Conservation (phyloP, 129 eudicot species). For the Helianthus tuberosus region DNA sequence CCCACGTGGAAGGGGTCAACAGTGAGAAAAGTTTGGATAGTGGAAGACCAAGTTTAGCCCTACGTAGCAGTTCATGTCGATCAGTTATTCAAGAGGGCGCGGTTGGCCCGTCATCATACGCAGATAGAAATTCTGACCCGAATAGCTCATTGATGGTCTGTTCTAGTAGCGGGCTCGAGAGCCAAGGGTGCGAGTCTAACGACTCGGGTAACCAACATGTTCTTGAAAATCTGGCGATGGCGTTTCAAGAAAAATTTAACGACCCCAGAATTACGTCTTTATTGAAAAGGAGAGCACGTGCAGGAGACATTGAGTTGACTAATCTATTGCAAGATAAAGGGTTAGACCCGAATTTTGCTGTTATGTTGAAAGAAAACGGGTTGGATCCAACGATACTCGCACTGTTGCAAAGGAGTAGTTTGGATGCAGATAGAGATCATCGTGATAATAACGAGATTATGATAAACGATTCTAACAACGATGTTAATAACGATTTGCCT, state of each 20-base stretch:
- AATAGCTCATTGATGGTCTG: conserved; percentile 56
- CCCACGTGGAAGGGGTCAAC: conserved; percentile 72
- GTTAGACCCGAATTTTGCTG: conserved; percentile 92
- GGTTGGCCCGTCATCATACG: conserved; percentile 50
- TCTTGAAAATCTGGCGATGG: conserved; percentile 80
- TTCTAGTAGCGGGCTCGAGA: conserved; percentile 90
- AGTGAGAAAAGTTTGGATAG: conserved; percentile 93
- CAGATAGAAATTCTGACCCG: conserved; percentile 42
- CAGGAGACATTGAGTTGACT: conserved; percentile 76
- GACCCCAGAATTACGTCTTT: conserved; percentile 89
- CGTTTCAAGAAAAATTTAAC: conserved; percentile 82
- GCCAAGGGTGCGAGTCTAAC: conserved; percentile 88
- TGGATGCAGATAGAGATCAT: conserved; percentile 99
- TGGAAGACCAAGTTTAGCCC: conserved; percentile 89
- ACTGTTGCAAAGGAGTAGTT: conserved; percentile 89
- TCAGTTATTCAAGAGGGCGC: conserved; percentile 78
- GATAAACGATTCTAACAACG: conserved; percentile 61
- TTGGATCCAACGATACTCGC: conserved; percentile 91
- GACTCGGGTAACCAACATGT: conserved; percentile 63
- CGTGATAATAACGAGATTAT: conserved; percentile 71
- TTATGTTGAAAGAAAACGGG: conserved; percentile 96
- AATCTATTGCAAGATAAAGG: conserved; percentile 91
- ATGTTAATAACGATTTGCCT: conserved; percentile 53
- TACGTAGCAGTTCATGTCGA: conserved; percentile 85
- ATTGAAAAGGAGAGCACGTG: conserved; percentile 68